A percentile compares a stretch with the other conserved stretches of the same genome.
Evolutionary conservation across 2,329 filamentous ascomycete genomes (phyloP).

Genomic region (Aspergillus brunneoviolaceus): DNA sequence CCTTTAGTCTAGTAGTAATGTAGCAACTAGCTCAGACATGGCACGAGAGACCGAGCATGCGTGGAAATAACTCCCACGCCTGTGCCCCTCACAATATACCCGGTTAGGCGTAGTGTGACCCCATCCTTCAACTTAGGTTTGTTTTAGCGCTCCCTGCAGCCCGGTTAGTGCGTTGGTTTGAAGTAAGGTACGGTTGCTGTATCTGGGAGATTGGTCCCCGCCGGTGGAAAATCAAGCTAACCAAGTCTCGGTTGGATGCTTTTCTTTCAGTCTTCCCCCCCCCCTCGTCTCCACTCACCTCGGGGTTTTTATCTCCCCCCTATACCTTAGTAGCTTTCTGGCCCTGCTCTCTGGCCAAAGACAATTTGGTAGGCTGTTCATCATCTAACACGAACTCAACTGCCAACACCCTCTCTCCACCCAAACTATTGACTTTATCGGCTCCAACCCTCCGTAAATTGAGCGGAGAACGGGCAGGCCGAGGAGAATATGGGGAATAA

Average conservation of each 20-base stretch:
- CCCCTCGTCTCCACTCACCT: not conserved
- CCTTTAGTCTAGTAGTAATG: too few species aligned
- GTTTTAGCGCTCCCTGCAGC: not conserved
- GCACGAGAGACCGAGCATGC: not conserved
- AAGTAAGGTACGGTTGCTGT: not conserved
- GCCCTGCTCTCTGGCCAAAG: not conserved
- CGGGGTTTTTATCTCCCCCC: not conserved
- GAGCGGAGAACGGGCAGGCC: constrained; percentile 1
- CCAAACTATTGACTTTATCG: not conserved
- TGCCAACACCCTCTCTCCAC: not conserved
- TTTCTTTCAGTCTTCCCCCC: not conserved
- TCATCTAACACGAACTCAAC: not conserved
- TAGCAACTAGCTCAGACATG: not conserved
- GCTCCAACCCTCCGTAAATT: not conserved
- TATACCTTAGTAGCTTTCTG: not conserved
- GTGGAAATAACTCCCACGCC: constrained; percentile 3
- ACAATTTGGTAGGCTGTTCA: not conserved
- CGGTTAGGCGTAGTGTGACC: not conserved
- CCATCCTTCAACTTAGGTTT: not conserved
- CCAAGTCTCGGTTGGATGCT: not conserved
- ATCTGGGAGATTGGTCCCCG: not conserved
- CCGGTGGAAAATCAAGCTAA: not conserved
- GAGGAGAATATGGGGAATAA: not conserved
- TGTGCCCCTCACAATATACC: not conserved
- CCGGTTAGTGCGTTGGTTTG: not conserved